Conservation (phyloP, 306 rosid species). For the Casuarina glauca region DNA sequence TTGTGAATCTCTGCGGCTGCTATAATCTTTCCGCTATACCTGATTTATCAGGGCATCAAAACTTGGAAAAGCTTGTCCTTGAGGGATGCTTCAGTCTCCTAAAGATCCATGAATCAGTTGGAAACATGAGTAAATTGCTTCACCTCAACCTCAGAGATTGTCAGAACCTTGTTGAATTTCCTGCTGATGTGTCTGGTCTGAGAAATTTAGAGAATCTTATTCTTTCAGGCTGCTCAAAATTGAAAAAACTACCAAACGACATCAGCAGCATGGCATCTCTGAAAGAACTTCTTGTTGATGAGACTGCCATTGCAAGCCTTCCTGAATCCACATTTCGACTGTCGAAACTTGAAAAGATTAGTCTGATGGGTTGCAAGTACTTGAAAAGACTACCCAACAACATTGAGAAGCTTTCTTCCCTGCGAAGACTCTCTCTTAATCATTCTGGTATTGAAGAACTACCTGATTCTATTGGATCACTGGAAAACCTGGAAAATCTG, state of each 20-base stretch:
- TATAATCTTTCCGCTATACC: conserved; percentile 41
- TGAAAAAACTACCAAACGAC: conserved; percentile 46
- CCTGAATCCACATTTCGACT: conserved; percentile 53
- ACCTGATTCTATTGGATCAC: conserved; percentile 46
- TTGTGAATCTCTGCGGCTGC: conserved; percentile 48
- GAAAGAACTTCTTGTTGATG: conserved; percentile 40
- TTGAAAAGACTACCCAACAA: conserved; percentile 45
- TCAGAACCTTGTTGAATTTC: conserved; percentile 40
- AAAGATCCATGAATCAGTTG: conserved; percentile 51
- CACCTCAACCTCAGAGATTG: conserved; percentile 49
- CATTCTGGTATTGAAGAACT: conserved; percentile 41
- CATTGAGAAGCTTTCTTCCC: conserved; percentile 46
- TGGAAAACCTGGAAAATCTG: conserved; percentile 56
- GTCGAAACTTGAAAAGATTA: conserved; percentile 42
- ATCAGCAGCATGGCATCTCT: conserved; percentile 40
- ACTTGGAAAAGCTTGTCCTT: conserved; percentile 53
- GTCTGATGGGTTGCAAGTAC: conserved; percentile 31
- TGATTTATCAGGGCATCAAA: conserved; percentile 49
- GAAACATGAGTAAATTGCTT: conserved; percentile 37
- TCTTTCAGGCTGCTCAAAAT: conserved; percentile 40
- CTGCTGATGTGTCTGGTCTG: conserved; percentile 52
- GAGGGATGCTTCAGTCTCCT: conserved; percentile 42
- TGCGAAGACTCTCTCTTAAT: conserved; percentile 48
- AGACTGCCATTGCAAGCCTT: conserved; percentile 41
- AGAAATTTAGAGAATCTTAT: conserved; percentile 45